phyloP scores from a whole-genome alignment of 2,329 filamentous ascomycete genomes.

The Pyrenochaeta sp. region DNA sequence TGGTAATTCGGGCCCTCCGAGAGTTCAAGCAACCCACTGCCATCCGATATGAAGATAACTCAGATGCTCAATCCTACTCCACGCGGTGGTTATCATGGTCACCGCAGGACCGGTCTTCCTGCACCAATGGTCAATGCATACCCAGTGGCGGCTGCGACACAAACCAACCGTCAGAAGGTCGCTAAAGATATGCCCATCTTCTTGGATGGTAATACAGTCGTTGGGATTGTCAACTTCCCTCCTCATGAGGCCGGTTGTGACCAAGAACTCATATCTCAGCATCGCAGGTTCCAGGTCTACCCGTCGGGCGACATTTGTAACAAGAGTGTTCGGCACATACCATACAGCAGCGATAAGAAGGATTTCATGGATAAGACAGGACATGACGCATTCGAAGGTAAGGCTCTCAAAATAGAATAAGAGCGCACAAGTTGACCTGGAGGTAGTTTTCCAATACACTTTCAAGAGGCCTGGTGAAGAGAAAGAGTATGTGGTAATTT shows the following conservation, averaged over 20 bases:
- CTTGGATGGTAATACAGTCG: constrained; percentile 64
- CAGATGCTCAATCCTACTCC: constrained; percentile 52
- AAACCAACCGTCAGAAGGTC: constrained; percentile 62
- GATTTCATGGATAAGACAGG: constrained; percentile 86
- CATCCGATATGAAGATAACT: constrained; percentile 50
- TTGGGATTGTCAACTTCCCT: constrained; percentile 75
- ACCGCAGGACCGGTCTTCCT: constrained; percentile 22
- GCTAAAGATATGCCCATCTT: constrained; percentile 72
- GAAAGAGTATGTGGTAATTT: constrained; percentile 80
- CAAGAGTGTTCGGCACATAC: constrained; percentile 72
- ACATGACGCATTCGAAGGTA: constrained; percentile 88
- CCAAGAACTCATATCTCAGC: constrained; percentile 63
- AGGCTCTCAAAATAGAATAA: constrained; percentile 23
- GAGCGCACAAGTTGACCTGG: constrained; percentile 14
- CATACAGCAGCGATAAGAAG: constrained; percentile 95
- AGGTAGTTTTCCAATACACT: constrained; percentile 80
- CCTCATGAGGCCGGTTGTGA: constrained; percentile 72
- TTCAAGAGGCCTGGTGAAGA: constrained; percentile 74
- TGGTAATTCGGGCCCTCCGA: constrained; percentile 11
- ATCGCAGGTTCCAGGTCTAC: constrained; percentile 71
- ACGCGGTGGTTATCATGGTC: constrained; percentile 22
- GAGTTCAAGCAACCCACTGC: neutral
- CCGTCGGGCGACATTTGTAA: constrained; percentile 67
- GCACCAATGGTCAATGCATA: constrained; percentile 15
- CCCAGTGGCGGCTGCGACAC: constrained; percentile 7